Evolutionary conservation across 257 asterid genomes (phyloP).

Genomic region (Solanum chilense): DNA sequence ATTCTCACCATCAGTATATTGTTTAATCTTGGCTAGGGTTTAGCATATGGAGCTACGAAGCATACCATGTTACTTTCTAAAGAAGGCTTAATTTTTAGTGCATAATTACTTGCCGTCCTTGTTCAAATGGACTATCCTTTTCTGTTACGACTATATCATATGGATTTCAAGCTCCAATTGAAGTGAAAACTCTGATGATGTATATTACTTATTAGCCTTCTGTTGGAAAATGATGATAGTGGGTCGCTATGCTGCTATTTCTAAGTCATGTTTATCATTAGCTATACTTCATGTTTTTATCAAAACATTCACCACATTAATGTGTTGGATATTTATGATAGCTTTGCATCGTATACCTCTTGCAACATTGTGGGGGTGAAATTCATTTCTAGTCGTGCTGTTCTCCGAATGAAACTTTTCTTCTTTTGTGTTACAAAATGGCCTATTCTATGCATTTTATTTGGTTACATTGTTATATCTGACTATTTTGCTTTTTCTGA

Average conservation of each 20-base stretch:
- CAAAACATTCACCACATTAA: neutral
- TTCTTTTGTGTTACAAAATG: neutral
- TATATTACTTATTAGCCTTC: neutral
- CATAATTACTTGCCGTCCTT: neutral
- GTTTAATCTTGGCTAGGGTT: neutral
- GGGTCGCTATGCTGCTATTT: neutral
- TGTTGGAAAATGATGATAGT: neutral
- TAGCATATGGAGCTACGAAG: neutral
- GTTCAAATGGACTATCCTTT: neutral
- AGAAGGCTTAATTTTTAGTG: neutral
- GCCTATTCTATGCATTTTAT: neutral
- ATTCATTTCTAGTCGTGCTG: neutral
- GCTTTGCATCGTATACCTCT: neutral
- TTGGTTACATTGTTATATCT: neutral
- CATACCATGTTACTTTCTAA: neutral
- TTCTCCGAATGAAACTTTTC: neutral
- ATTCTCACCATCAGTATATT: neutral
- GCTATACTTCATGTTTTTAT: neutral
- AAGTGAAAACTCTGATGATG: neutral
- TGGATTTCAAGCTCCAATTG: neutral
- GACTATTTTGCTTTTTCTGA: neutral
- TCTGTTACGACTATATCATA: neutral
- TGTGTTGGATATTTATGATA: neutral
- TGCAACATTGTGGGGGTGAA: neutral
- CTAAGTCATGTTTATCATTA: neutral